Base-by-base conservation (phyloP, 2,329 filamentous ascomycete species). In the Diaporthe australafricana region DNA sequence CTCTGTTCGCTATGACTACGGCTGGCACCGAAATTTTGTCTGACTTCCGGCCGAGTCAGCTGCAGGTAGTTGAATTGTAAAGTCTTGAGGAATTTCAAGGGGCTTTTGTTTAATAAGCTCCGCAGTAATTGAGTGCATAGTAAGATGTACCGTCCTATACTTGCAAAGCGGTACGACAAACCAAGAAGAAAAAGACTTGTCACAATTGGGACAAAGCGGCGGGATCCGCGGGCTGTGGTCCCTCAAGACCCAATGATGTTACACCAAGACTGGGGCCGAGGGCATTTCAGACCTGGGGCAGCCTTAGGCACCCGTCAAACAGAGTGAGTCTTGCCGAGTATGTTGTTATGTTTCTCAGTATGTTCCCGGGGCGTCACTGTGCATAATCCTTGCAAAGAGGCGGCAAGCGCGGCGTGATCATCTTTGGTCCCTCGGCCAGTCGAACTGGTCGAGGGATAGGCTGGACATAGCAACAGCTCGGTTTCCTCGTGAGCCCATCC, bases 401-500 rank as follows among this genome's bases (percentile, higher is more conserved):
- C 27, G 57, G 42, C 40, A 63, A 3, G 22, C 57, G 57, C 27
- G 27, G 11, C 20, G 11, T 32, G 27, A 14, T 27, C 25, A 5
- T 22, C 17, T 48, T 8, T 32, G 20, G 20, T 22, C 42, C 42
- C 16, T 47, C 27, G 11, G 27, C 42, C 11, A 5, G 40, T 17
- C 57, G 20, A 9, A 25, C 40, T 35, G 17, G 57, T 20, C 57
- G 42, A 6, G 40, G 42, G 35, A 63, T 12, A 22, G 57, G 57
- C 27, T 35, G 27, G 40, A 48, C 57, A 20, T 22, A 63, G 20
- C 57, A 63, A 17, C 42, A 63, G 40, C 57, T 63, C 27, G 57
- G 57, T 27, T 63, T 63, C 42, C 57, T 47, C 11, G 57, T 63
- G 12, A 63, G 57, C 20, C 57, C 40, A 22, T 63, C 57, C 25